These are phyloP conservation scores for Rostrohypoxylon terebratum DNA, from an alignment of 495 filamentous ascomycete species.

Conservation along the genomic window DNA sequence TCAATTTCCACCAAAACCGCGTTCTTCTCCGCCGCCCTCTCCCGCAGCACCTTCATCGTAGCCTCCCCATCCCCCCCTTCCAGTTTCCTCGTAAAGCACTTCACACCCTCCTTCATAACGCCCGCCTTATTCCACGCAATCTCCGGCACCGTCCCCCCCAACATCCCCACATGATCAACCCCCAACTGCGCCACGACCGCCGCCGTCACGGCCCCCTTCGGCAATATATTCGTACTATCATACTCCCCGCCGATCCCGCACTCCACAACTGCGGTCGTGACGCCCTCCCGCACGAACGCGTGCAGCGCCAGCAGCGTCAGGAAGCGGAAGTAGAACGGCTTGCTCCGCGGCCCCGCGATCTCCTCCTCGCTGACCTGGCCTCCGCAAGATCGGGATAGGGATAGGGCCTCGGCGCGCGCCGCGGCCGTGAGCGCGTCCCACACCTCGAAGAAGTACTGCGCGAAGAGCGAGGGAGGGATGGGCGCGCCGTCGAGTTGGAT, in stretches of 20 bases:
- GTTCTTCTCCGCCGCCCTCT: constrained; percentile 54
- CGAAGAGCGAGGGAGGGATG: constrained; percentile 64
- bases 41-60: constrained; percentile 55
- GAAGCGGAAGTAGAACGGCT: constrained; percentile 71
- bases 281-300: constrained; percentile 57
- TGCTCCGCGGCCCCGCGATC: constrained; percentile 49
- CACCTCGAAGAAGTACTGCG: constrained; percentile 72
- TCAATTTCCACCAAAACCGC: constrained; percentile 50
- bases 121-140: constrained; percentile 68
- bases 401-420: constrained; percentile 54
- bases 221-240: constrained; percentile 63
- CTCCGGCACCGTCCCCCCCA: constrained; percentile 59
- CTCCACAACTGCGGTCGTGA: constrained; percentile 59
- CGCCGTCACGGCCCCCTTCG: constrained; percentile 47
- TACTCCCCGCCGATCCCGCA: constrained; percentile 65
- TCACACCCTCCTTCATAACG: constrained; percentile 57
- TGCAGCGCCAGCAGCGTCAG: constrained; percentile 61
- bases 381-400: constrained; percentile 11
- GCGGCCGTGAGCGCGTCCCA: constrained; percentile 67
- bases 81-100: constrained; percentile 54
- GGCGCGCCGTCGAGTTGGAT: constrained; percentile 69
- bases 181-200: constrained; percentile 61
- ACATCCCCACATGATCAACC: constrained; percentile 63
- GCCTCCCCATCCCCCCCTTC: constrained; percentile 19
- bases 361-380: constrained; percentile 22